Evolutionary conservation across 306 rosid species (phyloP).

Genomic region (Elaeagnus macrophylla): DNA sequence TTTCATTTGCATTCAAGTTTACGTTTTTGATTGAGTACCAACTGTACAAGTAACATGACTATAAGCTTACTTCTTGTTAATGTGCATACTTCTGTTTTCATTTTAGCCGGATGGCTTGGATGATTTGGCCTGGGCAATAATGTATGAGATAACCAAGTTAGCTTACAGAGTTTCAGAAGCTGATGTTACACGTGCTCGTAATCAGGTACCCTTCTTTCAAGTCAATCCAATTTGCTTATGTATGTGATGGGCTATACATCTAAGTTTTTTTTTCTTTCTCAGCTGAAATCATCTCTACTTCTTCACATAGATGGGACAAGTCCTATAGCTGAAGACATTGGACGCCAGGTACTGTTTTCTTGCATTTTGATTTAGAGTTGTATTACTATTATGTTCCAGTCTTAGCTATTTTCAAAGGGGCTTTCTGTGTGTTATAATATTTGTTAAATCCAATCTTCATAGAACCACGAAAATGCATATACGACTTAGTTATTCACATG

Average conservation of each 20-base stretch:
- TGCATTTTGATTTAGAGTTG: too few relatives aligned
- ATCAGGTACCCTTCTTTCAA: constrained; percentile 30
- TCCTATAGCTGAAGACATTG: constrained; percentile 50
- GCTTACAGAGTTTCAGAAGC: constrained; percentile 38
- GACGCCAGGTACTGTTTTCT: constrained; percentile 34
- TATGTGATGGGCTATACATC: not conserved
- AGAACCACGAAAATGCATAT: too few relatives aligned
- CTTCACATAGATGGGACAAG: constrained; percentile 51
- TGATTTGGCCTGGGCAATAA: constrained; percentile 41
- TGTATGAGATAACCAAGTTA: constrained; percentile 40
- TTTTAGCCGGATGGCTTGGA: constrained; percentile 40
- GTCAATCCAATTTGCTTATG: not conserved
- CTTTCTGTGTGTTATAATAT: too few relatives aligned
- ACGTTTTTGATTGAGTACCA: too few relatives aligned
- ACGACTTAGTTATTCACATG: too few relatives aligned
- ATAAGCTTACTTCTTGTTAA: too few relatives aligned
- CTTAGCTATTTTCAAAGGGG: too few relatives aligned
- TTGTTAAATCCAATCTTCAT: too few relatives aligned
- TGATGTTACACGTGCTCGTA: constrained; percentile 41
- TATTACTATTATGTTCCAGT: too few relatives aligned
- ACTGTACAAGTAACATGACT: too few relatives aligned
- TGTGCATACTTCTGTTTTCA: too few relatives aligned
- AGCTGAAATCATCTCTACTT: constrained; percentile 44
- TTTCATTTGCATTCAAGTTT: too few relatives aligned
- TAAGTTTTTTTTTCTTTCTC: constrained; percentile 7